Percentiles rank a stretch among this genome's conserved stretches.
These are phyloP conservation scores for Oryza rufipogon DNA, from an alignment of 176 grass and related monocot genomes.

Conservation along the genomic window DNA sequence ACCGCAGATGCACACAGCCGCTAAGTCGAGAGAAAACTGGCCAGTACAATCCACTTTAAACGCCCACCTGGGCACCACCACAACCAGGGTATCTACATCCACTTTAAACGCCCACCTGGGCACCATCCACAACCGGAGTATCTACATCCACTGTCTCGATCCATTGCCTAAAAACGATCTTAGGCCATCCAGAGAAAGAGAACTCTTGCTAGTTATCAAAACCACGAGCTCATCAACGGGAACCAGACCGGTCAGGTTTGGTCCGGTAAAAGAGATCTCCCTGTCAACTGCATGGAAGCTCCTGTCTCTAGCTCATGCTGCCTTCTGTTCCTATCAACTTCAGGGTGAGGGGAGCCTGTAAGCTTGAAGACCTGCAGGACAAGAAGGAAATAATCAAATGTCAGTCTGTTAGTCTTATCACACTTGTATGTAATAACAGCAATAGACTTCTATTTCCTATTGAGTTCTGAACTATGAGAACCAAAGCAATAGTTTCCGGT, in stretches of 20 bases:
- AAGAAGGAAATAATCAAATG: constrained; percentile 32
- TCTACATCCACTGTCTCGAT: constrained; percentile 33
- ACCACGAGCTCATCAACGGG: constrained; percentile 8
- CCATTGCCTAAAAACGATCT: background rate
- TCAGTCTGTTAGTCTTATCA: background rate
- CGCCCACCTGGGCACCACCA: constrained; percentile 6
- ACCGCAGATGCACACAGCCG: constrained; percentile 13
- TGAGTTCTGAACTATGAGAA: background rate
- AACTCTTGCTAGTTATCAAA: background rate
- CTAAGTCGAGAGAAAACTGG: background rate
- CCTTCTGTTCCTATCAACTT: constrained; percentile 6
- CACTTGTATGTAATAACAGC: background rate
- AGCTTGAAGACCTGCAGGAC: constrained; percentile 38
- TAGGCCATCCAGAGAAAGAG: constrained; percentile 6
- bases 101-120: constrained; percentile 9
- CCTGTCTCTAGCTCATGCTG: constrained; percentile 9
- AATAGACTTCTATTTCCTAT: background rate
- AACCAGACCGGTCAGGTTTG: background rate
- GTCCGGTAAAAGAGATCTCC: constrained; percentile 19
- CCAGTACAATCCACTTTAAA: constrained; percentile 16
- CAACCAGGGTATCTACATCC: constrained; percentile 28
- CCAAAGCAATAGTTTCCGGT: background rate
- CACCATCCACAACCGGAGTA: constrained; percentile 20
- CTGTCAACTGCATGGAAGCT: constrained; percentile 27
- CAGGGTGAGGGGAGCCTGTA: background rate